A percentile compares a stretch with the other conserved stretches of the same genome.
Evolutionary conservation across 129 eudicot species (phyloP).

Genomic region (Scalesia atractyloides): DNA sequence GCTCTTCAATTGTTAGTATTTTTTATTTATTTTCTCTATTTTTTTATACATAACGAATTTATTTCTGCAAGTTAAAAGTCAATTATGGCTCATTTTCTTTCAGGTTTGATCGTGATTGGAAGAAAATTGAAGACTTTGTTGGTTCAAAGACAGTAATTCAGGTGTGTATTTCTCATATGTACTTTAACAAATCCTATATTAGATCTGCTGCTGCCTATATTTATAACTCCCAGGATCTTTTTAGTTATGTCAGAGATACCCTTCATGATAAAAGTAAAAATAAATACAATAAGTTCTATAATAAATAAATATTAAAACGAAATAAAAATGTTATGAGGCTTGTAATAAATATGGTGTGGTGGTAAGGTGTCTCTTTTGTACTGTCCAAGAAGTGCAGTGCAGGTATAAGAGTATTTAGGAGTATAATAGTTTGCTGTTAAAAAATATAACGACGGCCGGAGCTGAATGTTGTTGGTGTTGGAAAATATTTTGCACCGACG

Average conservation of each 20-base stretch:
- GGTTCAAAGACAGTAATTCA: slow-evolving; percentile 99
- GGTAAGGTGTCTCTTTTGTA: too few relatives aligned
- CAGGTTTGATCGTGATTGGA: slow-evolving; percentile 99
- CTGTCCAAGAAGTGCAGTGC: too few relatives aligned
- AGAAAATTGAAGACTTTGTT: slow-evolving; percentile 96
- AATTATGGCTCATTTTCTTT: background rate
- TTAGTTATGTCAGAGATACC: too few relatives aligned
- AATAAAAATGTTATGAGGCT: background rate
- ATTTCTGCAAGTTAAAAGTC: background rate
- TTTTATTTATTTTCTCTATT: background rate
- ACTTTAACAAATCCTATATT: background rate
- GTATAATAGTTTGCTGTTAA: too few relatives aligned
- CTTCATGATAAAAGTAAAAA: too few relatives aligned
- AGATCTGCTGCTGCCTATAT: background rate
- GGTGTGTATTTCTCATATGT: slow-evolving; percentile 44
- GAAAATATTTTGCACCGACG: background rate
- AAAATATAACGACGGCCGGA: background rate
- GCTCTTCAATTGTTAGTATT: slow-evolving; percentile 82
- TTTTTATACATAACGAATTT: background rate
- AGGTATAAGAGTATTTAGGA: too few relatives aligned
- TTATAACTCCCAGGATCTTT: background rate
- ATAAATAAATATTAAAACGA: background rate
- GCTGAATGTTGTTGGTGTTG: background rate
- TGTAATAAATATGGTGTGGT: background rate
- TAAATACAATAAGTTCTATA: background rate